Conservation (phyloP, 108 stramenopile species). For the Skeletonema grethae region DNA sequence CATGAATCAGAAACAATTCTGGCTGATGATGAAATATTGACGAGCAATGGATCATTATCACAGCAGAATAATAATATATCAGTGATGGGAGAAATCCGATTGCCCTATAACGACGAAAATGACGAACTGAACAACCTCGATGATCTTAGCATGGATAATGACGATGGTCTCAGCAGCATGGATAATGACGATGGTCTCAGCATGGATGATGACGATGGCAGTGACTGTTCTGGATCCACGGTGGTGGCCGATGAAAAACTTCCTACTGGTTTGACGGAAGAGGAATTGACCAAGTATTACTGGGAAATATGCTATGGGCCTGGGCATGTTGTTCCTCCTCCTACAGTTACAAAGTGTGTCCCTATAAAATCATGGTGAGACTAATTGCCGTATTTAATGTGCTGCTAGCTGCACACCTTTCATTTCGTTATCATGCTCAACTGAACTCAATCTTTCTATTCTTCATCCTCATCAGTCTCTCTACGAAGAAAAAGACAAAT, state of each 20-base stretch:
- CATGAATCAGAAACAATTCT: neutral
- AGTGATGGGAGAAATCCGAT: neutral
- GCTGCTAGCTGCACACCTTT: neutral
- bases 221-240: slow-evolving; percentile 39
- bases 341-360: neutral
- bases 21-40: neutral
- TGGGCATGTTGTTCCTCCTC: neutral
- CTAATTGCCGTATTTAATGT: neutral
- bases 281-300: slow-evolving; percentile 47
- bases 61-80: neutral
- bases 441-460: neutral
- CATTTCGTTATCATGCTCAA: neutral
- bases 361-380: slow-evolving; percentile 49
- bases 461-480: slow-evolving; percentile 19
- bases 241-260: slow-evolving; percentile 27
- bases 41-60: neutral
- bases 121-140: neutral
- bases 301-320: slow-evolving; percentile 52
- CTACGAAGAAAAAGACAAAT: slow-evolving; percentile 40
- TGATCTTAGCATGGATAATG: neutral
- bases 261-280: slow-evolving; percentile 35
- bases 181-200: neutral
- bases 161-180: neutral
- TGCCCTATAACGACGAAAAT: neutral
- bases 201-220: slow-evolving; percentile 11